Evolutionary conservation across 495 filamentous ascomycete species (phyloP).

Genomic region (Daldinia bambusicola): DNA sequence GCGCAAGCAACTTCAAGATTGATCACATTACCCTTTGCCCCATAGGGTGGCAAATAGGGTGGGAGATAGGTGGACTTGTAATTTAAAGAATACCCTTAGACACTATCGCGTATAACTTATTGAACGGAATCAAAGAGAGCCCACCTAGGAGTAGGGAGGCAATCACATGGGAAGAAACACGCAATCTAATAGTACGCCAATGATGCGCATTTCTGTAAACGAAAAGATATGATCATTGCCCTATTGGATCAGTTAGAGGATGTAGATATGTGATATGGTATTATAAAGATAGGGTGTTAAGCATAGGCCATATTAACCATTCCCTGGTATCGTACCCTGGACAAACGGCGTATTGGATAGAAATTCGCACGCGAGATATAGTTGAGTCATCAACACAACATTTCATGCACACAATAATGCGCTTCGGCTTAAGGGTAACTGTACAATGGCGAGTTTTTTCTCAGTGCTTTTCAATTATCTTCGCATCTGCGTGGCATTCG

Average conservation of each 20-base stretch:
- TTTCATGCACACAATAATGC: neutral
- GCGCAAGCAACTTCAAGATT: neutral
- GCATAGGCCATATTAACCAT: neutral
- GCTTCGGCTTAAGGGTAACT: neutral
- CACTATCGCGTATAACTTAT: neutral
- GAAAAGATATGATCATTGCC: neutral
- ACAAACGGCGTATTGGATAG: neutral
- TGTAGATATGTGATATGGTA: neutral
- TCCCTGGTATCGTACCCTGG: neutral
- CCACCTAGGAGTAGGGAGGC: neutral
- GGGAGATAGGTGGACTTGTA: neutral
- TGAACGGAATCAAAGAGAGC: neutral
- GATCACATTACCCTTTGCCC: neutral
- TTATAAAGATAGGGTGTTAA: constrained; percentile 2
- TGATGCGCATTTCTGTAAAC: neutral
- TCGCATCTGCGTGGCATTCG: constrained; percentile 34
- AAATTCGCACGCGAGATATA: constrained; percentile 1
- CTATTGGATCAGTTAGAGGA: neutral
- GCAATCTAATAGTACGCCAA: neutral
- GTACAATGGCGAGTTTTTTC: neutral
- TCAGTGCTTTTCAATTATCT: neutral
- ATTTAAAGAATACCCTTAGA: neutral
- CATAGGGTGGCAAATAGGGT: neutral
- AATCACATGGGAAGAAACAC: neutral
- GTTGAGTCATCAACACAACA: constrained; percentile 4